Evolutionary conservation across 164 flowering plant species (phyloP), one percentile per base, ranked within the genome.

Genomic region (Tetrastigma voinierianum): DNA sequence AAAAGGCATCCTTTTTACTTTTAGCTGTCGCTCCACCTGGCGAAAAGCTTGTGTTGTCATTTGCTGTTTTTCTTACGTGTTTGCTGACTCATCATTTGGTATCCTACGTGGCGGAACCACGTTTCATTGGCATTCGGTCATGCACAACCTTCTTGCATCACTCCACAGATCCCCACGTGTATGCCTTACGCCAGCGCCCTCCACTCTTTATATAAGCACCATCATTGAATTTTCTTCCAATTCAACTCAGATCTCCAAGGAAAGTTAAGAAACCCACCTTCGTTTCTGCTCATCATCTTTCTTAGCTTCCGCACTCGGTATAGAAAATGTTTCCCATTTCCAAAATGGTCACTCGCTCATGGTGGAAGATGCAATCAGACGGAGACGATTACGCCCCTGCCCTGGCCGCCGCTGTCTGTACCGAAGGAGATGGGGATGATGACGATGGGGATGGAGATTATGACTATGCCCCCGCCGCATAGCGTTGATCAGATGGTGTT

Each of bases 81-180:
- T 7, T 32, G 40, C 40, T 32, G 40, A 32, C 7, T 32, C 6
- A 32, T 32, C 40, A 32, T 32, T 32, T 32, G 40, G 5, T 32
- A 32, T 32, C 40, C 40, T 32, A 32, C 6, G 40, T 32, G 40
- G 40, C 5, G 40, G 57, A 16, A 48, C 58, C 72, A 69, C 67
- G 13, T 56, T 18, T 49, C 12, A 43, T 10, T 2, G 48, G 24
- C 67, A 61, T 43, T 62, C 48, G 51, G 62, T 49, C 49, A 48
- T 44, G 57, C 72, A 73, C 72, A 48, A 15, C 54, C 64, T 68
- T 60, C 19, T 23, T 4, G 46, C 66, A 52, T 48, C 52, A 61
- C 47, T 68, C 72, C 73, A 74, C 72, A 65, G 69, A 4, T 65
- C 57, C 48, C 46, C 72, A 49, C 64, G 72, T 69, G 72, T 45